These are phyloP conservation scores for Dictyophora rubrovolvata DNA, from an alignment of 768 basidiomycete species.

Conservation along the genomic window DNA sequence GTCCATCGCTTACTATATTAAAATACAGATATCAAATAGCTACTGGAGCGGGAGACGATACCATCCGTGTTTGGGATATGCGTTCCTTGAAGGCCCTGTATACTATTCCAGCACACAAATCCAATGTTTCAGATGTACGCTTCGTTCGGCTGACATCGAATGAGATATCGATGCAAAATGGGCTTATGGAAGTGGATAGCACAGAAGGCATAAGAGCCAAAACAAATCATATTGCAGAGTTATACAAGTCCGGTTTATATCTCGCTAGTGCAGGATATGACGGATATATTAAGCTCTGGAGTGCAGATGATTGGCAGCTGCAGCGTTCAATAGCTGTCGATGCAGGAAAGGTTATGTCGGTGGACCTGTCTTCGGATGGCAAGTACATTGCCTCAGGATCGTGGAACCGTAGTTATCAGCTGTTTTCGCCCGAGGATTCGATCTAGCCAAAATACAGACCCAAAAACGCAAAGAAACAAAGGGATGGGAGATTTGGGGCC, in stretches of 20 bases:
- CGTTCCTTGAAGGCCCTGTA: constrained; percentile 86
- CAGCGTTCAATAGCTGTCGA: constrained; percentile 84
- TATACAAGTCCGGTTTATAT: constrained; percentile 81
- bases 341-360: constrained; percentile 98
- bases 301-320: constrained; percentile 95
- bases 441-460: constrained; percentile 10
- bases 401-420: constrained; percentile 89
- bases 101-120: constrained; percentile 92
- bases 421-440: constrained; percentile 73
- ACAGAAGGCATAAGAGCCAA: constrained; percentile 49
- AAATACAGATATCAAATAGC: constrained; percentile 83
- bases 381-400: constrained; percentile 82
- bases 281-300: constrained; percentile 92
- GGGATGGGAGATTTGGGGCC: background rate
- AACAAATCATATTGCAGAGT: constrained; percentile 12
- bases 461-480: background rate
- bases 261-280: constrained; percentile 93
- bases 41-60: constrained; percentile 94
- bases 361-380: constrained; percentile 79
- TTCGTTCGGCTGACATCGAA: constrained; percentile 68
- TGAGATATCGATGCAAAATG: constrained; percentile 26
- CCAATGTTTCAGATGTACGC: constrained; percentile 88
- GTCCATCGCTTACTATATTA: background rate
- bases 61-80: constrained; percentile 98
- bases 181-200: constrained; percentile 31